Percentiles rank a stretch among this genome's conserved stretches.
phyloP scores from a whole-genome alignment of 169 alveolate genomes.

The Cryptosporidium viatorum region DNA sequence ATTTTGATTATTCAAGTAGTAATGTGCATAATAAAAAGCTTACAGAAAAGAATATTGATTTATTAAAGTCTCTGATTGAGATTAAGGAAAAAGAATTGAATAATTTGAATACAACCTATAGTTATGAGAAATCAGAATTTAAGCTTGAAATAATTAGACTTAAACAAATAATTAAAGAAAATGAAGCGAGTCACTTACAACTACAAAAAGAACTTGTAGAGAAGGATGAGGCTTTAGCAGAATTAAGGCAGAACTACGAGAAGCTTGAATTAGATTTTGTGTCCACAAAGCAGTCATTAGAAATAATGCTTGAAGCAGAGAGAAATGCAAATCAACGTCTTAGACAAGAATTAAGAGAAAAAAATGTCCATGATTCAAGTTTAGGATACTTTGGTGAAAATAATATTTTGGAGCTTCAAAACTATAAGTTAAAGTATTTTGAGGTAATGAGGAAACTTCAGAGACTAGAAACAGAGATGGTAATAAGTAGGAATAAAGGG shows the following conservation, averaged over 20 bases:
- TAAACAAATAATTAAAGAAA: constrained; percentile 38
- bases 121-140: constrained; percentile 63
- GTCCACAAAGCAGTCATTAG: constrained; percentile 33
- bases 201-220: constrained; percentile 25
- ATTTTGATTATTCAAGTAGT: not conserved
- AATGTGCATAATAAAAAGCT: constrained; percentile 20
- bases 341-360: constrained; percentile 27
- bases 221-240: constrained; percentile 25
- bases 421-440: constrained; percentile 46
- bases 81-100: constrained; percentile 47
- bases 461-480: constrained; percentile 46
- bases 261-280: constrained; percentile 19
- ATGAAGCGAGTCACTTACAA: constrained; percentile 16
- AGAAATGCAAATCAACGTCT: constrained; percentile 27
- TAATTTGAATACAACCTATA: constrained; percentile 24
- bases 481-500: not conserved
- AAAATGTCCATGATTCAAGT: not conserved
- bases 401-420: constrained; percentile 35
- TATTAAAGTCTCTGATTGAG: constrained; percentile 51
- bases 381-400: constrained; percentile 14
- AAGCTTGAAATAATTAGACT: constrained; percentile 55
- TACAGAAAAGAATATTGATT: constrained; percentile 49
- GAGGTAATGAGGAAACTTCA: constrained; percentile 55
- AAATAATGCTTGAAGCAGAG: constrained; percentile 57
- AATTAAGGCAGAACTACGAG: not conserved